Evolutionary conservation across 306 rosid species (phyloP).

Genomic region (Trifolium dubium): DNA sequence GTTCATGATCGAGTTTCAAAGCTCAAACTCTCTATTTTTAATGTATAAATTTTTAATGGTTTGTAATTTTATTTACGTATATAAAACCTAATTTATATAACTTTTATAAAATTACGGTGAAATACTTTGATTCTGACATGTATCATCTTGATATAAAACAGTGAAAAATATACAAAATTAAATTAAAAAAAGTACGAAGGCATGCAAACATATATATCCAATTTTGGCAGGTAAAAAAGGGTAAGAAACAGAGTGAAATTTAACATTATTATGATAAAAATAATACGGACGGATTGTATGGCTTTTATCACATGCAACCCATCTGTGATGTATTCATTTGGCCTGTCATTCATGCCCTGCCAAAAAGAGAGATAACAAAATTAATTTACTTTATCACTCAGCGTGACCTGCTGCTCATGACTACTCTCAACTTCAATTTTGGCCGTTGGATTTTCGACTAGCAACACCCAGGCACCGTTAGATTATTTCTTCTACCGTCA

Average conservation of each 20-base stretch:
- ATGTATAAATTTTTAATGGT: too few species aligned
- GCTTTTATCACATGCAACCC: slow-evolving; percentile 47
- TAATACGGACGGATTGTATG: slow-evolving; percentile 36
- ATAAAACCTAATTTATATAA: too few species aligned
- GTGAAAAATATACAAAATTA: neutral
- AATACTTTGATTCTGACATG: too few species aligned
- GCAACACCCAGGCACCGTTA: neutral
- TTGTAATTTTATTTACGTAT: too few species aligned
- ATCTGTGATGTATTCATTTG: slow-evolving; percentile 41
- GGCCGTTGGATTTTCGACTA: slow-evolving; percentile 30
- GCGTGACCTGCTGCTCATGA: slow-evolving; percentile 36
- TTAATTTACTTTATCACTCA: slow-evolving; percentile 31
- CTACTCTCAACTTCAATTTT: slow-evolving; percentile 28
- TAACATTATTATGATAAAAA: slow-evolving; percentile 15
- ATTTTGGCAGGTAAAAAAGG: slow-evolving; percentile 27
- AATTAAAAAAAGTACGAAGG: too few species aligned
- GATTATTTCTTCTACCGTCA: neutral
- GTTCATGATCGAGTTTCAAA: too few species aligned
- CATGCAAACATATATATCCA: neutral
- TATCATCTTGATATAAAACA: too few species aligned
- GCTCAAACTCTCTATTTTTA: too few species aligned
- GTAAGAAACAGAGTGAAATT: slow-evolving; percentile 11
- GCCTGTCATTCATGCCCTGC: slow-evolving; percentile 42
- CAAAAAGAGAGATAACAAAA: slow-evolving; percentile 40
- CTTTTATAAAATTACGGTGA: too few species aligned